phyloP scores from a whole-genome alignment of 306 rosid species.

The Elaeagnus macrophylla region DNA sequence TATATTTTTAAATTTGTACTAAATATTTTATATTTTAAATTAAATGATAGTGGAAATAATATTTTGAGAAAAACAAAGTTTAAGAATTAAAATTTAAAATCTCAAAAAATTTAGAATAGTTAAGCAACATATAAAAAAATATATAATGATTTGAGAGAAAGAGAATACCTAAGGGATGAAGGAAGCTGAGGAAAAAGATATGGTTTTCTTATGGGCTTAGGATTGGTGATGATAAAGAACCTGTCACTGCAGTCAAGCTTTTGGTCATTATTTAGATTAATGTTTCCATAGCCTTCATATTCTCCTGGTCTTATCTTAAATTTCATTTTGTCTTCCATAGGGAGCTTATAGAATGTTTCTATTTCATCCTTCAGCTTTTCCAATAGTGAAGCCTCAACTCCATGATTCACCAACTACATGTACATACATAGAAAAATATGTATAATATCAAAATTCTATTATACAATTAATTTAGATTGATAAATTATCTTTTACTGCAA shows the following conservation, averaged over 20 bases:
- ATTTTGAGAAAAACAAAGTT: no score
- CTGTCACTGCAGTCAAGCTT: slow-evolving; percentile 49
- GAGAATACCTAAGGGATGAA: slow-evolving; percentile 33
- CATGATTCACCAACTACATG: slow-evolving; percentile 55
- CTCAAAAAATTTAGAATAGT: no score
- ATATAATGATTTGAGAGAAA: neutral
- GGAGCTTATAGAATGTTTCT: slow-evolving; percentile 35
- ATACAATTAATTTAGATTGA: neutral
- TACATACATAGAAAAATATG: no score
- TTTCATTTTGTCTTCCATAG: slow-evolving; percentile 42
- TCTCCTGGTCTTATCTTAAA: slow-evolving; percentile 38
- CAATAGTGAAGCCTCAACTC: slow-evolving; percentile 25
- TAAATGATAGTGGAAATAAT: no score
- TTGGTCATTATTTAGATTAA: slow-evolving; percentile 34
- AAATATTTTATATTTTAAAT: no score
- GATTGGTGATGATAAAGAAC: slow-evolving; percentile 32
- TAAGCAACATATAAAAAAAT: neutral
- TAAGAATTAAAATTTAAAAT: no score
- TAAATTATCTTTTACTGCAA: neutral
- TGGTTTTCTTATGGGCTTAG: slow-evolving; percentile 29
- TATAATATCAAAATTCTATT: neutral
- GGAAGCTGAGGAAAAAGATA: slow-evolving; percentile 48
- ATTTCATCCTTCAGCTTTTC: slow-evolving; percentile 35
- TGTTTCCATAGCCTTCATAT: slow-evolving; percentile 62
- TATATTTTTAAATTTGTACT: no score